Evolutionary conservation across 1,139 yeast species (phyloP).

Genomic region (Lodderomyces jiufengensis): DNA sequence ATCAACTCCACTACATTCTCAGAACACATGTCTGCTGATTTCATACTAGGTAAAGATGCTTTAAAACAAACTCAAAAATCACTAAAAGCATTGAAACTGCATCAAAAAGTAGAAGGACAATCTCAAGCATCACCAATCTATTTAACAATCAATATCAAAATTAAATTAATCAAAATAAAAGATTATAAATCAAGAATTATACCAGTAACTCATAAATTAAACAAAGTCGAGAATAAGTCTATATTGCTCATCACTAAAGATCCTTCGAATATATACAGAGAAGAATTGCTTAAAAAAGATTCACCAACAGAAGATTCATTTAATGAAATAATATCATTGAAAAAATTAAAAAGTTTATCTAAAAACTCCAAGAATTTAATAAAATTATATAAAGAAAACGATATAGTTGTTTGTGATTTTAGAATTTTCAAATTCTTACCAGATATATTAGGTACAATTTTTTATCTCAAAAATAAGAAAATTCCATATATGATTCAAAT

Average conservation of each 20-base stretch:
- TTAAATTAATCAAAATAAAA: conserved; percentile 44
- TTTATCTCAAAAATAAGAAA: conserved; percentile 56
- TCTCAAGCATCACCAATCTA: conserved; percentile 28
- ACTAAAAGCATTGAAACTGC: conserved; percentile 20
- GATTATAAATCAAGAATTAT: conserved; percentile 66
- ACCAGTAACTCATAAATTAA: conserved; percentile 53
- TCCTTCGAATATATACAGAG: conserved; percentile 56
- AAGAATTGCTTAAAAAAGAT: conserved; percentile 42
- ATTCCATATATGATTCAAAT: conserved; percentile 65
- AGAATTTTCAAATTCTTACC: conserved; percentile 60
- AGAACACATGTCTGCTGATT: conserved; percentile 9
- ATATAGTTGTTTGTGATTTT: conserved; percentile 62
- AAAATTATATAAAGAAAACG: conserved; percentile 55
- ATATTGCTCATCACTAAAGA: conserved; percentile 65
- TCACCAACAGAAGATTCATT: conserved; percentile 58
- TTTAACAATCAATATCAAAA: conserved; percentile 51
- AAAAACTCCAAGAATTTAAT: conserved; percentile 39
- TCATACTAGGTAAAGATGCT: conserved; percentile 25
- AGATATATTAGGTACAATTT: conserved; percentile 50
- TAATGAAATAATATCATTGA: conserved; percentile 54
- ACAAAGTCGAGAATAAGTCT: conserved; percentile 43
- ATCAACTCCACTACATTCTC: no score
- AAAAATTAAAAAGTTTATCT: conserved; percentile 48
- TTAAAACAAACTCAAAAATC: conserved; percentile 22
- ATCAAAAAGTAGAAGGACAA: conserved; percentile 1